phyloP scores from a whole-genome alignment of 176 grass and related monocot species.

The Otatea glauca region DNA sequence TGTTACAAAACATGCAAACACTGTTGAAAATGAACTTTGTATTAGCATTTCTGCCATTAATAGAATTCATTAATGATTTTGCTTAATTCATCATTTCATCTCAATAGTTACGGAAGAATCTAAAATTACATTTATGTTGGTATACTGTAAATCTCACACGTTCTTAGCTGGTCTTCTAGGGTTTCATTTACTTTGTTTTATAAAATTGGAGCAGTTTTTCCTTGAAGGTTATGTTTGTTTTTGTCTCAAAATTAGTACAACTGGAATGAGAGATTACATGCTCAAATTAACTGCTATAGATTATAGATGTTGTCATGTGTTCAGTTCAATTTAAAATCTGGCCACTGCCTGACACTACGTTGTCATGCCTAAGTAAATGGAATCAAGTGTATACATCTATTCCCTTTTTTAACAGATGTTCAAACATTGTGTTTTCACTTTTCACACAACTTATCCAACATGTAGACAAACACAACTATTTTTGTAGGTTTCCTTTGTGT shows the following conservation, averaged over 20 bases:
- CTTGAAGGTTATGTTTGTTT: background rate
- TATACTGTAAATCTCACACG: background rate
- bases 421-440: background rate
- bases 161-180: background rate
- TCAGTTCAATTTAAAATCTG: slow-evolving; percentile 1
- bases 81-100: slow-evolving; percentile 6
- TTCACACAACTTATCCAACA: background rate
- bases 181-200: background rate
- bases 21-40: background rate
- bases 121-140: slow-evolving; percentile 2
- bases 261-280: background rate
- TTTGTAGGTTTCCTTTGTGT: background rate
- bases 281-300: background rate
- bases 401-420: background rate
- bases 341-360: background rate
- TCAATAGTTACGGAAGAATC: background rate
- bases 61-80: background rate
- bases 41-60: background rate
- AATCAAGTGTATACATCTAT: background rate
- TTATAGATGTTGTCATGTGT: background rate
- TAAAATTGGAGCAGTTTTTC: background rate
- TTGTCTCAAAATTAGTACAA: background rate
- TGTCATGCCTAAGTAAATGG: slow-evolving; percentile 6
- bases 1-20: background rate
- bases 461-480: background rate